A percentile compares a stretch with the other conserved stretches of the same genome.
phyloP scores from a whole-genome alignment of 2,329 filamentous ascomycete genomes.

The Chaetothyriales sp. region DNA sequence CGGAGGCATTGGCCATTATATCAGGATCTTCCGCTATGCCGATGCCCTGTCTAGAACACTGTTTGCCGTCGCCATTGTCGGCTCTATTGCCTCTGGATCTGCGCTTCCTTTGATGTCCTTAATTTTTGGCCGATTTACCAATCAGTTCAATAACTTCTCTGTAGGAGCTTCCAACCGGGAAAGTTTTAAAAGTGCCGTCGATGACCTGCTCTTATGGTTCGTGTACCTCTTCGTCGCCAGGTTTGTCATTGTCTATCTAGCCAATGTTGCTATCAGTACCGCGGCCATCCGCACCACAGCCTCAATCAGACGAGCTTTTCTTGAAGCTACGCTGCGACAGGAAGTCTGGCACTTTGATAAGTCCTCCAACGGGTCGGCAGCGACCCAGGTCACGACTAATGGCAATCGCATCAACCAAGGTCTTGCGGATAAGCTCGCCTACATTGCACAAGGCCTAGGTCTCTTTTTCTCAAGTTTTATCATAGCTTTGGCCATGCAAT shows the following conservation, averaged over 20 bases:
- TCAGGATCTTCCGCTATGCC: conserved; percentile 15
- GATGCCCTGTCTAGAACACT: conserved; percentile 15
- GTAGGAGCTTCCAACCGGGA: conserved; percentile 7
- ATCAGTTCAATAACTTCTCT: conserved; percentile 20
- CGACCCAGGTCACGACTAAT: conserved; percentile 22
- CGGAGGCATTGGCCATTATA: conserved; percentile 9
- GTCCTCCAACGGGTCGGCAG: conserved; percentile 19
- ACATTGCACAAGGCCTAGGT: conserved; percentile 23
- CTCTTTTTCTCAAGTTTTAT: conserved; percentile 29
- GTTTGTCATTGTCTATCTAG: conserved; percentile 23
- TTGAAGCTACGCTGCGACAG: conserved; percentile 21
- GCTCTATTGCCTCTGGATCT: conserved; percentile 19
- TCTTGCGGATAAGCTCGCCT: conserved; percentile 28
- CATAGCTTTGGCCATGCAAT: conserved; percentile 28
- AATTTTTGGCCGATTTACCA: conserved; percentile 24
- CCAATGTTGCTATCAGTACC: conserved; percentile 19
- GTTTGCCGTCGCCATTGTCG: conserved; percentile 10
- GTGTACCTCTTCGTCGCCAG: conserved; percentile 26
- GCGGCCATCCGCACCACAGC: conserved; percentile 18
- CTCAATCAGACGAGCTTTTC: conserved; percentile 16
- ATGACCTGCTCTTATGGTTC: conserved; percentile 22
- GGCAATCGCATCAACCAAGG: conserved; percentile 26
- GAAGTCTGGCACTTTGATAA: conserved; percentile 23
- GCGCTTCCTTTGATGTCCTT: conserved; percentile 26
- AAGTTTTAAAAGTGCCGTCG: conserved; percentile 13